phyloP scores from a whole-genome alignment of 257 asterid genomes.

The Striga asiatica region DNA sequence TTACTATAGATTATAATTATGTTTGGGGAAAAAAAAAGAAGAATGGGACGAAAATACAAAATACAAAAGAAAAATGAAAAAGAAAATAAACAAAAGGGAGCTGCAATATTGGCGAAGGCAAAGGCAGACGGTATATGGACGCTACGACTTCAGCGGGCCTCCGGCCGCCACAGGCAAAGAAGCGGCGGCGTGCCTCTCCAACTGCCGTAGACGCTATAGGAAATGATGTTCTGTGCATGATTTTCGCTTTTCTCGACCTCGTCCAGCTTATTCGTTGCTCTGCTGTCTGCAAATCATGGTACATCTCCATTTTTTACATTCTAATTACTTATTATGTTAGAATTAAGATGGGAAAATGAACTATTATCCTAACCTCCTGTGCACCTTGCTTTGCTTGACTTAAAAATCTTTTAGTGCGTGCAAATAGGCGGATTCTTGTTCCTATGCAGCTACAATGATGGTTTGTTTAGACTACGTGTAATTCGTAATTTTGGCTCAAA shows the following conservation, averaged over 20 bases:
- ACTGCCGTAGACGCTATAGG: conserved; percentile 36
- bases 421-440: no score
- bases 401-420: no score
- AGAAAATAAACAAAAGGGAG: not conserved
- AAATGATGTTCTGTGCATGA: conserved; percentile 44
- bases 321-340: not conserved
- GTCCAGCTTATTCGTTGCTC: conserved; percentile 75
- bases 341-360: not conserved
- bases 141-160: conserved; percentile 25
- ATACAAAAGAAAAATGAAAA: not conserved
- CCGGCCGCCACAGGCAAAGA: conserved; percentile 25
- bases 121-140: conserved; percentile 23
- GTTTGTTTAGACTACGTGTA: no score
- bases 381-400: not conserved
- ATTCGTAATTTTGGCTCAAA: no score
- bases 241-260: conserved; percentile 66
- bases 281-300: conserved; percentile 86
- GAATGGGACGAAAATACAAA: no score
- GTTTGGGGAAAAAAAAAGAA: no score
- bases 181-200: conserved; percentile 24
- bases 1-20: no score
- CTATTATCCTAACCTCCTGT: not conserved
- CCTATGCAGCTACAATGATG: no score
- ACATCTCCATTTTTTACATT: not conserved
- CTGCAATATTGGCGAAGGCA: not conserved